phyloP scores from a whole-genome alignment of 2,329 filamentous ascomycete genomes.

The Neofusicoccum sp. region DNA sequence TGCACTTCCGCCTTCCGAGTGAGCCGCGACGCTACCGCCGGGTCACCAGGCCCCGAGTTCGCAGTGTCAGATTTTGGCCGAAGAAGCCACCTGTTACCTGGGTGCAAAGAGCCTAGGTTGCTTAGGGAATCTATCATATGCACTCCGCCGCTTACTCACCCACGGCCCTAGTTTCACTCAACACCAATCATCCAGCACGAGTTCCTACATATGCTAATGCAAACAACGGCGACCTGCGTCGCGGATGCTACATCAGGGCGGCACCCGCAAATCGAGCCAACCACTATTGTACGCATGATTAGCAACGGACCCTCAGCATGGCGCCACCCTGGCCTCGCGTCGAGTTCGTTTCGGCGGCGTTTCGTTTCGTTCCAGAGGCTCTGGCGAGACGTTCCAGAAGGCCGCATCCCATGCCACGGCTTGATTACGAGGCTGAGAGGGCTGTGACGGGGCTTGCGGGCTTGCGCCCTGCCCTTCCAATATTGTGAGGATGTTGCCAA shows the following conservation, averaged over 20 bases:
- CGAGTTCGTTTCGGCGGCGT: background rate
- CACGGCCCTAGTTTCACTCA: slow-evolving; percentile 6
- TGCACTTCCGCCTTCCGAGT: slow-evolving; percentile 20
- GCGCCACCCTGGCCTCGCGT: slow-evolving; percentile 10
- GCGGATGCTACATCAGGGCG: slow-evolving; percentile 10
- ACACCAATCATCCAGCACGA: slow-evolving; percentile 17
- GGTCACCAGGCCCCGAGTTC: slow-evolving; percentile 12
- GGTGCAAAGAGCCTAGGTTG: background rate
- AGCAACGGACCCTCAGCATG: background rate
- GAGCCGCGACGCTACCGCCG: slow-evolving; percentile 5
- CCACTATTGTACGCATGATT: slow-evolving; percentile 14
- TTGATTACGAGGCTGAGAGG: slow-evolving; percentile 4
- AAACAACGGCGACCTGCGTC: slow-evolving; percentile 15
- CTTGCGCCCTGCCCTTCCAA: slow-evolving; percentile 13
- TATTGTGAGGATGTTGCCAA: slow-evolving; percentile 5
- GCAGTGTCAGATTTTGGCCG: slow-evolving; percentile 9
- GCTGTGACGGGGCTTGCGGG: slow-evolving; percentile 11
- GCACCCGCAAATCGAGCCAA: slow-evolving; percentile 1
- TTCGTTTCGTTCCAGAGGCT: background rate
- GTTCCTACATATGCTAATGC: slow-evolving; percentile 21
- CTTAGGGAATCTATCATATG: slow-evolving; percentile 14
- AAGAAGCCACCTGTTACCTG: slow-evolving; percentile 7
- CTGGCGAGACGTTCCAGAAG: background rate
- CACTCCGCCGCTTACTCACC: slow-evolving; percentile 19
- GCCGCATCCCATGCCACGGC: background rate